These are phyloP conservation scores for Penicillium sp. DNA, from an alignment of 2,329 filamentous ascomycete species.

Conservation along the genomic window DNA sequence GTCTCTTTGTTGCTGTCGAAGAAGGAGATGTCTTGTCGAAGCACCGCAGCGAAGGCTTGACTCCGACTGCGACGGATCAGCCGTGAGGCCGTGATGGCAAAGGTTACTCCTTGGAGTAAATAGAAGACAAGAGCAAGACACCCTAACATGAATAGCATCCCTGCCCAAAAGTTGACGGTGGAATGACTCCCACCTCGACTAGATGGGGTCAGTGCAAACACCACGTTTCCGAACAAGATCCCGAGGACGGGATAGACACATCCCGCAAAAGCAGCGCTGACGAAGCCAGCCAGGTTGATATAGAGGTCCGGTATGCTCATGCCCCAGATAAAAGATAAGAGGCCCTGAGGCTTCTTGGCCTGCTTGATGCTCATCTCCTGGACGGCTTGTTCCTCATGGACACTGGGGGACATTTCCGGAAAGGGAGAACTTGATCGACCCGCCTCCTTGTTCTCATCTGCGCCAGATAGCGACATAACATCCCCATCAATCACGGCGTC, in stretches of 20 bases:
- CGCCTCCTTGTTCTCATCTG: background rate
- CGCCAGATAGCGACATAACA: background rate
- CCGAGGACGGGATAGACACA: background rate
- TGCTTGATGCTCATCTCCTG: background rate
- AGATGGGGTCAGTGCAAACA: background rate
- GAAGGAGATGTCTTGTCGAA: background rate
- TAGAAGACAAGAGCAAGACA: background rate
- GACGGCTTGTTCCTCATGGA: background rate
- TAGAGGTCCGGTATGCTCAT: background rate
- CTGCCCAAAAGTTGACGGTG: background rate
- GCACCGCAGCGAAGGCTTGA: background rate
- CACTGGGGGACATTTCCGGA: background rate
- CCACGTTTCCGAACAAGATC: background rate
- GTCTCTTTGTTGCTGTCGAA: background rate
- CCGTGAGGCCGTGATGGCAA: background rate
- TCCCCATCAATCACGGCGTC: background rate
- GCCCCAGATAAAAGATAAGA: background rate
- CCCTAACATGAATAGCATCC: background rate
- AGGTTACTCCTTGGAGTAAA: background rate
- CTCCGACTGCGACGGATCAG: background rate
- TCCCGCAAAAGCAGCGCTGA: background rate
- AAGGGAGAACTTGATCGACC: background rate
- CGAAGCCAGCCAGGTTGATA: background rate
- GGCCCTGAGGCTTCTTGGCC: background rate
- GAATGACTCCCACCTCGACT: background rate